Conservation (phyloP, 305 asterid species). For the Fraxinus sp. region DNA sequence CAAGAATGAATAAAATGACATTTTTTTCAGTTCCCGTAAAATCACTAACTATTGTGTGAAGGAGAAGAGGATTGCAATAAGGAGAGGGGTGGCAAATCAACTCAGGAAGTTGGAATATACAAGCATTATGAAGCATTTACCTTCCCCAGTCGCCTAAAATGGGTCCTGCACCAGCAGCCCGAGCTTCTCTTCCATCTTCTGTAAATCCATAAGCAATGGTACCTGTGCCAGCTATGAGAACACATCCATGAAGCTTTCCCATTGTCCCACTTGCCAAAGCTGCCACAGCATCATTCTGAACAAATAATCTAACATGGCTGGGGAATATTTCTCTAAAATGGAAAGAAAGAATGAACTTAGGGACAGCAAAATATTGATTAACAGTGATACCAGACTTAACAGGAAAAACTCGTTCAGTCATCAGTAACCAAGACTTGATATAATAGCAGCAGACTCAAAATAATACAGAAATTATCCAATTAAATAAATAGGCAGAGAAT, state of each 20-base stretch:
- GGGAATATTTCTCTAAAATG: conserved; percentile 70
- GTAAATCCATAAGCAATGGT: conserved; percentile 85
- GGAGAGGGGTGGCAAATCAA: not conserved
- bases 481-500: not conserved
- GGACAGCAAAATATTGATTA: not conserved
- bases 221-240: conserved; percentile 92
- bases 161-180: conserved; percentile 94
- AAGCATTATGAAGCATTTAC: conserved; percentile 32
- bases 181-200: conserved; percentile 88
- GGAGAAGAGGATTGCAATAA: conserved; percentile 15
- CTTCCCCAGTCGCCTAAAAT: conserved; percentile 95
- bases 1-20: not conserved
- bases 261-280: conserved; percentile 89
- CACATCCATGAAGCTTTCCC: conserved; percentile 92
- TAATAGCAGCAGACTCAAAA: not conserved
- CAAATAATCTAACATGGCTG: conserved; percentile 61
- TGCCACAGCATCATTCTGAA: conserved; percentile 86
- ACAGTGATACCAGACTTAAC: not conserved
- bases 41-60: not conserved
- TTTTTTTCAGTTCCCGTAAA: not conserved
- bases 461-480: conserved; percentile 1
- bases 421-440: not conserved
- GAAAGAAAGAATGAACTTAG: conserved; percentile 9
- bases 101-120: not conserved
- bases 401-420: not conserved